phyloP scores from a whole-genome alignment of 1,139 yeast genomes.

The Hansenula sp. region DNA sequence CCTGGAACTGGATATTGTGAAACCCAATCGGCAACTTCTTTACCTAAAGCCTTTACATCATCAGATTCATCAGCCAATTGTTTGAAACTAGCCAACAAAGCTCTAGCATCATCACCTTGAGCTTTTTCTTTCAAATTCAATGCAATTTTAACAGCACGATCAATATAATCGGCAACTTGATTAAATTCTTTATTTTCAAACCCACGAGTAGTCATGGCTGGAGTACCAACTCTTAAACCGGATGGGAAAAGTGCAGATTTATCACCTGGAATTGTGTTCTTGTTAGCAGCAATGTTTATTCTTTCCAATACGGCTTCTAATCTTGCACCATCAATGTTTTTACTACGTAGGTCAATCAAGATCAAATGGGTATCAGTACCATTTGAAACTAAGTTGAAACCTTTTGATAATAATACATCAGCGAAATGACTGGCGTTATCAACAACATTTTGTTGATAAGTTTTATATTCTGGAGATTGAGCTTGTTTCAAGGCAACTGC shows the following conservation, averaged over 20 bases:
- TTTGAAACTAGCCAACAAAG: conserved; percentile 63
- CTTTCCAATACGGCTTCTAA: conserved; percentile 88
- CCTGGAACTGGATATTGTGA: conserved; percentile 78
- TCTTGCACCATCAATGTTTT: conserved; percentile 92
- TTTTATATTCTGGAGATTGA: conserved; percentile 75
- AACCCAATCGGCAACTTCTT: conserved; percentile 65
- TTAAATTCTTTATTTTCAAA: conserved; percentile 75
- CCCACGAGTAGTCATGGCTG: conserved; percentile 98
- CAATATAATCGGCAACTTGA: conserved; percentile 74
- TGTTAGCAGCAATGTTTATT: conserved; percentile 90
- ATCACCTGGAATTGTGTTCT: conserved; percentile 96
- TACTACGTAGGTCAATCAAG: conserved; percentile 77
- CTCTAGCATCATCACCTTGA: conserved; percentile 57
- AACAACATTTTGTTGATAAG: conserved; percentile 80
- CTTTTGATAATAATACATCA: conserved; percentile 57
- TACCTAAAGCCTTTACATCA: conserved; percentile 55
- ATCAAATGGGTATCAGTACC: conserved; percentile 97
- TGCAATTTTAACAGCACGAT: conserved; percentile 70
- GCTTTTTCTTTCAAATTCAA: conserved; percentile 56
- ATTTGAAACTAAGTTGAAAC: conserved; percentile 78
- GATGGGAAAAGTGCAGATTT: conserved; percentile 93
- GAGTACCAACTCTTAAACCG: conserved; percentile 95
- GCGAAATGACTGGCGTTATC: conserved; percentile 80
- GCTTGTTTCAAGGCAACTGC: conserved; percentile 95
- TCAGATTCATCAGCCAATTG: conserved; percentile 53